A percentile compares a stretch with the other conserved stretches of the same genome.
These are phyloP conservation scores for Ammopiptanthus mongolicus DNA, from an alignment of 306 rosid species.

Conservation along the genomic window DNA sequence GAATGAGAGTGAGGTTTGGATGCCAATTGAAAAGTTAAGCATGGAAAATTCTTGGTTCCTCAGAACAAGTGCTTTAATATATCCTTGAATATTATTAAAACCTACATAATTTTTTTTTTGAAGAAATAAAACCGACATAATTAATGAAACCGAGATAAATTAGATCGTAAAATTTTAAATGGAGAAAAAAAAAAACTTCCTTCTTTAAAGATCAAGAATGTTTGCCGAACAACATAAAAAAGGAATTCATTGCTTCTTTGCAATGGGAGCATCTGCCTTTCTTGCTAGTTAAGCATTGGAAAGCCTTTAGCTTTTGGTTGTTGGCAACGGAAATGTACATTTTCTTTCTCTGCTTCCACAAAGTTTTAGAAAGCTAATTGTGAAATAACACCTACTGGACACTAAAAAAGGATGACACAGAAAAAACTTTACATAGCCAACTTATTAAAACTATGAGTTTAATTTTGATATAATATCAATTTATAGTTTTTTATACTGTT, in stretches of 20 bases:
- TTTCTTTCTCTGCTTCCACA: slow-evolving; percentile 26
- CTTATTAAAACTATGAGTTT: slow-evolving; percentile 19
- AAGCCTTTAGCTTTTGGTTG: slow-evolving; percentile 36
- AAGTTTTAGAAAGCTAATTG: slow-evolving; percentile 32
- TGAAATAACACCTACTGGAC: slow-evolving; percentile 19
- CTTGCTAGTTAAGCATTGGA: slow-evolving; percentile 58
- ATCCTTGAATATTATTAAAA: neutral
- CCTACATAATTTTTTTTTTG: too few relatives aligned
- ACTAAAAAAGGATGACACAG: neutral
- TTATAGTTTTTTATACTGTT: too few relatives aligned
- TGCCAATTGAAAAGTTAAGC: neutral
- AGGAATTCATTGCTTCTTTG: neutral
- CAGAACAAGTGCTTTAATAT: neutral
- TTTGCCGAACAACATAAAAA: neutral
- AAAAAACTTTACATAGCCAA: slow-evolving; percentile 6
- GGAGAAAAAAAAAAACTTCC: neutral
- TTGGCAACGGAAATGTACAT: slow-evolving; percentile 27
- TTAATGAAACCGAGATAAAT: neutral
- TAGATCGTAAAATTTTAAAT: neutral
- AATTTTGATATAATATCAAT: too few relatives aligned
- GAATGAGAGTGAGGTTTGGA: neutral
- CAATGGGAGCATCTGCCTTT: slow-evolving; percentile 21
- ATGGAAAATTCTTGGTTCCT: neutral
- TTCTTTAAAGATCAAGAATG: neutral
- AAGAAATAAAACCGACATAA: too few relatives aligned